These are phyloP conservation scores for Ogataea nitratoaversa DNA, from an alignment of 805 yeast genomes.

Conservation along the genomic window DNA sequence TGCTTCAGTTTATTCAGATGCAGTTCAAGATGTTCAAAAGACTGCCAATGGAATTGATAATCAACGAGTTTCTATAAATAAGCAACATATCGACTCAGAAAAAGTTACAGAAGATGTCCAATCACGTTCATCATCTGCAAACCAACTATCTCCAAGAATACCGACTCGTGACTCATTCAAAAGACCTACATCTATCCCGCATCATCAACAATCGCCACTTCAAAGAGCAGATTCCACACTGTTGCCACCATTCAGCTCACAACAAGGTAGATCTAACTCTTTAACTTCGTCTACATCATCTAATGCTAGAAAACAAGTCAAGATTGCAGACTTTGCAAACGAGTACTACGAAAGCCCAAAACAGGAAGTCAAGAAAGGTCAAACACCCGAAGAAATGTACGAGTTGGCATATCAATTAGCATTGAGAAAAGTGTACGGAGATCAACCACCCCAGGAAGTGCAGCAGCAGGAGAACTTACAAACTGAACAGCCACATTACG, in stretches of 20 bases:
- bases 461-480: slow-evolving; percentile 16
- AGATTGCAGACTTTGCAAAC: slow-evolving; percentile 11
- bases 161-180: slow-evolving; percentile 13
- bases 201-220: background rate
- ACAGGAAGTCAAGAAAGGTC: background rate
- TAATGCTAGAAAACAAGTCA: slow-evolving; percentile 20
- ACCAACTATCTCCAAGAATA: slow-evolving; percentile 14
- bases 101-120: slow-evolving; percentile 24
- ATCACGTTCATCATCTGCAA: slow-evolving; percentile 12
- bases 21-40: slow-evolving; percentile 15
- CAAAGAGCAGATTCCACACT: background rate
- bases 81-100: slow-evolving; percentile 11
- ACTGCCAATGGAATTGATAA: background rate
- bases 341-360: slow-evolving; percentile 5
- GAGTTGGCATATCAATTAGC: slow-evolving; percentile 54
- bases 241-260: slow-evolving; percentile 2
- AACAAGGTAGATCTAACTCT: slow-evolving; percentile 15
- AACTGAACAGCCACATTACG: slow-evolving; percentile 18
- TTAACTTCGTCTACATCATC: slow-evolving; percentile 19
- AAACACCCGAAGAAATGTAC: slow-evolving; percentile 50
- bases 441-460: slow-evolving; percentile 4
- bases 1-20: slow-evolving; percentile 24
- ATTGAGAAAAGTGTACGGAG: slow-evolving; percentile 51
- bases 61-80: background rate
- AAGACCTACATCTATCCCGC: slow-evolving; percentile 2